These are phyloP conservation scores for Neoscytalidium dimidiatum DNA, from an alignment of 2,329 filamentous ascomycete species.

Conservation along the genomic window DNA sequence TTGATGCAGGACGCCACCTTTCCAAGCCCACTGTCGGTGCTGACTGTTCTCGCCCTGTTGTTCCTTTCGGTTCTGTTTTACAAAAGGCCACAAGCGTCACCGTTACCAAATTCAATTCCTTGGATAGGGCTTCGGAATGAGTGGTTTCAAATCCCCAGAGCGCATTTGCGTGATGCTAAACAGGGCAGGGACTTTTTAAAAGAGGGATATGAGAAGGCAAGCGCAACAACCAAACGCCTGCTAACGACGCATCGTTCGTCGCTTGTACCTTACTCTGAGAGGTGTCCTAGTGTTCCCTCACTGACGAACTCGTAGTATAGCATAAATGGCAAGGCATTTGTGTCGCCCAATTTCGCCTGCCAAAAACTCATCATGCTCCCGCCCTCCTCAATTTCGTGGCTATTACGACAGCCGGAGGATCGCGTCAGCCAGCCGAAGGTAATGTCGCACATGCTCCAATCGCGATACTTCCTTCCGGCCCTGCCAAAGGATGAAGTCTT, in stretches of 20 bases:
- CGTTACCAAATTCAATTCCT: neutral
- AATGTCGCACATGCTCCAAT: neutral
- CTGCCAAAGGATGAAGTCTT: neutral
- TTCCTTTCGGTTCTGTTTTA: neutral
- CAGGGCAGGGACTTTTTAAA: neutral
- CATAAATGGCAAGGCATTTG: slow-evolving; percentile 6
- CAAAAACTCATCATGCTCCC: neutral
- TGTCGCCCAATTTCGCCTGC: neutral
- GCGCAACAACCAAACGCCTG: neutral
- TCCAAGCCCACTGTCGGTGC: too few species aligned
- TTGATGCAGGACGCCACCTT: too few species aligned
- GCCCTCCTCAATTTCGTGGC: slow-evolving; percentile 2
- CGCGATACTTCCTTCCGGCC: neutral
- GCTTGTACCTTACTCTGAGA: neutral
- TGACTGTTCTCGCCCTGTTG: neutral
- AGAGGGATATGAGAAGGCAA: slow-evolving; percentile 16
- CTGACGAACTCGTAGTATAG: slow-evolving; percentile 1
- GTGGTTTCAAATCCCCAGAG: slow-evolving; percentile 1
- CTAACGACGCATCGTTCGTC: too few species aligned
- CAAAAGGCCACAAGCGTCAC: neutral
- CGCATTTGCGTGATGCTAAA: slow-evolving; percentile 11
- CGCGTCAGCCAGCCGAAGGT: slow-evolving; percentile 15
- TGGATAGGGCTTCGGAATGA: slow-evolving; percentile 15
- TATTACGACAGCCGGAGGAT: slow-evolving; percentile 7
- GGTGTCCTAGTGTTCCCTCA: neutral